Base-by-base conservation (phyloP, 148 eudicot genomes). In the Rhododendron ovatum region DNA sequence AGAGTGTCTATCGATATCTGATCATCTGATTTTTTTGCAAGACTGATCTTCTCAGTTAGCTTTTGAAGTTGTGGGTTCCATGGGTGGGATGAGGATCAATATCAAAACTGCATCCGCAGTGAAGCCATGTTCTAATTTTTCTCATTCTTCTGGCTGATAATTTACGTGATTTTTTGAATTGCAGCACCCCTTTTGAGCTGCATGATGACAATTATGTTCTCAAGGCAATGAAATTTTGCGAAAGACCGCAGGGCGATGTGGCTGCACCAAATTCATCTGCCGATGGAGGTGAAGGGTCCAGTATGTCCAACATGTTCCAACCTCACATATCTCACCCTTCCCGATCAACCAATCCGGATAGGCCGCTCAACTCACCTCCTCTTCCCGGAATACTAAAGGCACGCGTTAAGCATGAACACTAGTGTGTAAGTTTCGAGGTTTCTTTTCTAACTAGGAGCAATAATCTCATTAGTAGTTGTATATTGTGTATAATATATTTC, bases 131-230 rank as follows among this genome's bases (percentile, higher is more conserved):
- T 30, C 61, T 55, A 53, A 35, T 81, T 53, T 55, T 57, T 48
- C 78, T 9, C 41, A 9, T 10, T 13, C 2, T 17, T 30, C 24
- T 24, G 43, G 50, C 45, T 74, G 8, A 43, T 33, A 5, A 3
- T 61, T 3, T 10, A 26, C 3, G 11, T 3, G 28, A 67, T 79
- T 45, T 50, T 53, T 63, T 13, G 43, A 77, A 83, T 86, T 90
- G 91, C 93, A 96, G 98, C 90, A 96, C 99, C 85, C 99, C 99
- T 17, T 96, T 96, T 86, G 97, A 95, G 91, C 91, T 96, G 71
- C 98, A 96, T 51, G 98, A 96, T 30, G 99, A 96, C 90, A 91
- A 94, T 83, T 94, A 96, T 74, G 98, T 96, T 65, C 92, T 96
- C 80, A 96, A 95, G 95, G 93, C 95, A 78, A 93, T 96, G 98